Evolutionary conservation across 2,329 filamentous ascomycete genomes (phyloP), one percentile per base, ranked within the genome.

Genomic region (Cordyceps tenuipes): DNA sequence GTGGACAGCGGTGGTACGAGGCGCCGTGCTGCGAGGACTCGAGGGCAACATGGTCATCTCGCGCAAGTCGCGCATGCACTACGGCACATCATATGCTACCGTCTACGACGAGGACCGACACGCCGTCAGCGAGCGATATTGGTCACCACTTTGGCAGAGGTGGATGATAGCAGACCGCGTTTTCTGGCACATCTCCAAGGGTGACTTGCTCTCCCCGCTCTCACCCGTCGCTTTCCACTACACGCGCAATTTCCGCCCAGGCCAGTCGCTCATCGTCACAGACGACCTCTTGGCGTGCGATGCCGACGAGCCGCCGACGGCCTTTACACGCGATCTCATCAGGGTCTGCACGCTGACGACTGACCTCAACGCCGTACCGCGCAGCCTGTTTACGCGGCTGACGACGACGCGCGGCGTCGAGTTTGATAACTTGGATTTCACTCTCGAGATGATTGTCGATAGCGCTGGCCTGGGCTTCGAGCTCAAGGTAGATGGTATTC

Each of bases 101-200:
- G 86, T 90, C 0, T 93, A 89, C 69, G 88, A 92, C 65, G 87
- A 89, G 68, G 79, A 82, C 53, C 89, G 87, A 69, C 89, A 93
- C 70, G 82, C 83, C 3, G 82, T 89, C 6, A 82, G 79, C 48
- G 89, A 91, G 70, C 76, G 88, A 55, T 92, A 92, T 68, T 92
- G 88, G 88, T 88, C 84, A 64, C 88, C 87, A 6, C 71, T 91
- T 26, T 91, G 88, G 88, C 88, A 91, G 74, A 75, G 88, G 53
- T 91, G 87, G 88, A 91, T 91, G 88, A 88, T 92, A 7, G 85
- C 82, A 50, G 87, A 92, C 71, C 80, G 89, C 52, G 91, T 93
- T 88, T 87, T 91, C 73, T 92, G 89, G 89, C 88, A 91, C 71
- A 90, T 91, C 69, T 83, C 85, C 63, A 91, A 90, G 85, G 88